Base-by-base conservation (phyloP, 2,329 filamentous ascomycete genomes). In the Penicillium sp. region DNA sequence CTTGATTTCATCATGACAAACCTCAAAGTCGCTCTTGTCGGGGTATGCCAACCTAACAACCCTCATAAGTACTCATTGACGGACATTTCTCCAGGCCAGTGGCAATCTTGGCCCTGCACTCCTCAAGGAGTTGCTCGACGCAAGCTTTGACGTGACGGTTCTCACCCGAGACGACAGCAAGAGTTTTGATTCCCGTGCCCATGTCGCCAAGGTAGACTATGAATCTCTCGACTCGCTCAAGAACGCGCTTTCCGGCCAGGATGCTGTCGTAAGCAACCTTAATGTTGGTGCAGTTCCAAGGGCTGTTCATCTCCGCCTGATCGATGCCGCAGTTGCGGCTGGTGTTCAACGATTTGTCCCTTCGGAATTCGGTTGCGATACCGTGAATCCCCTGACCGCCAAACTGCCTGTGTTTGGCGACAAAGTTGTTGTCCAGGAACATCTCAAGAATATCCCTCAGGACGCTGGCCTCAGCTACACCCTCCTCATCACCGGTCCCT, bases 301-400 rank as follows among this genome's bases (percentile, higher is more conserved):
- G 13, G 45, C 58, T 1, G 36, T 51, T 3, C 57, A 60, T 14
- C 41, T 61, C 1, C 61, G 58, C 10, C 45, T 74, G 5, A 59
- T 72, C 26, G 69, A 72, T 39, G 70, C 70, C 29, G 59, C 70
- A 11, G 55, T 64, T 1, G 62, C 61, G 8, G 67, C 68, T 1
- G 64, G 65, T 0, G 68, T 73, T 4, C 57, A 61, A 46, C 61
- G 70, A 8, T 69, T 65, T 53, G 52, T 74, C 7, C 72, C 72
- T 1, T 73, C 71, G 0, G 72, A 74, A 48, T 75, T 69, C 47
- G 71, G 71, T 45, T 62, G 61, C 32, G 63, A 74, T 51, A 67
- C 67, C 0, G 29, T 49, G 11, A 66, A 74, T 55, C 53, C 61
- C 0, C 52, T 60, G 4, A 52, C 58, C 13, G 35, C 60, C 2